Percentiles rank a stretch among this genome's conserved stretches.
Conservation (phyloP, 176 grass and related monocot species). For the Pharus latifolius region DNA sequence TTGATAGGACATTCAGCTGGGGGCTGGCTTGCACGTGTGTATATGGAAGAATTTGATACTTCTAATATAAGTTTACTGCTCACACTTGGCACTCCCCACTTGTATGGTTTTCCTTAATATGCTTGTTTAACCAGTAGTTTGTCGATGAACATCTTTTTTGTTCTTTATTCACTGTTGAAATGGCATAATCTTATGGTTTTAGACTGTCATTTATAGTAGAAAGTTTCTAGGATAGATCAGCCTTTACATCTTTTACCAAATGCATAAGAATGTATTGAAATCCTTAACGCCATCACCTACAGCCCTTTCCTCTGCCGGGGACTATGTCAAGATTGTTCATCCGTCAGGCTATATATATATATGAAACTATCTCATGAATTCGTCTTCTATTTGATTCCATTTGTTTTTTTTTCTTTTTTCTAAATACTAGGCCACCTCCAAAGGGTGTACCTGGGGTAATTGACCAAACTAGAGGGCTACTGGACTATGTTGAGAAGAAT, state of each 20-base stretch:
- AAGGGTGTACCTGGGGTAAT: constrained; percentile 61
- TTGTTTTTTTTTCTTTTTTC: background rate
- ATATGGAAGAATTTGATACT: constrained; percentile 61
- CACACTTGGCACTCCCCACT: constrained; percentile 82
- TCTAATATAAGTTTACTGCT: constrained; percentile 65
- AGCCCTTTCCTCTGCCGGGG: too few species aligned
- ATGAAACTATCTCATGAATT: too few species aligned
- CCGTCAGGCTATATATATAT: too few species aligned
- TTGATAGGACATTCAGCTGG: constrained; percentile 92
- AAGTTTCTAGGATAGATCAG: background rate
- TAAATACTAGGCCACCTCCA: constrained; percentile 51
- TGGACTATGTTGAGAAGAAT: constrained; percentile 69
- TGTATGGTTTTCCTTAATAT: constrained; percentile 31
- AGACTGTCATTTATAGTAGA: background rate
- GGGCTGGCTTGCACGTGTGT: constrained; percentile 75
- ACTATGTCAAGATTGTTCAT: too few species aligned
- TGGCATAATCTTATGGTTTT: background rate
- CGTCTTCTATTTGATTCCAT: background rate
- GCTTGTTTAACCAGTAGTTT: background rate
- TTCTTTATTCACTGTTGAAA: background rate
- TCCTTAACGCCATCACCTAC: too few species aligned
- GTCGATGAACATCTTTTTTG: background rate
- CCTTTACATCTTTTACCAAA: too few species aligned
- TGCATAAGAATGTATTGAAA: too few species aligned
- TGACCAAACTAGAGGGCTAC: constrained; percentile 89